A percentile compares a stretch with the other conserved stretches of the same genome.
These are phyloP conservation scores for Scleroderma bovista DNA, from an alignment of 768 basidiomycete genomes.

Conservation along the genomic window DNA sequence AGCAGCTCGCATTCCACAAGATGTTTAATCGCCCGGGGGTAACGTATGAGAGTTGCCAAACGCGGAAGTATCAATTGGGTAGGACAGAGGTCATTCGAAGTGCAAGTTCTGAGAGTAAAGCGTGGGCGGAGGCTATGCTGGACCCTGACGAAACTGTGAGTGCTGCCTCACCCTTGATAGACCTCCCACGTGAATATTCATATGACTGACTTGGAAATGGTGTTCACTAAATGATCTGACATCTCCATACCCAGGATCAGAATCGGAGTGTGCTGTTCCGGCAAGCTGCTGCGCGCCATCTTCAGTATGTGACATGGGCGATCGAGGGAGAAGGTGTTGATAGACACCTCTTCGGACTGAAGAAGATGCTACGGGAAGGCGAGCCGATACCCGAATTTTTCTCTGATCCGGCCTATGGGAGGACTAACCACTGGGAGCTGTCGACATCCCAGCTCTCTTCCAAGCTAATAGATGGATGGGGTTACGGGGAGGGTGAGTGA, in stretches of 20 bases:
- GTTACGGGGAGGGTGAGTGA: conserved; percentile 81
- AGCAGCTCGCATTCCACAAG: conserved; percentile 94
- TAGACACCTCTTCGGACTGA: conserved; percentile 91
- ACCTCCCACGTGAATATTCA: not conserved
- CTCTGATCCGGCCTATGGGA: conserved; percentile 60
- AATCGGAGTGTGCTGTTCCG: conserved; percentile 65
- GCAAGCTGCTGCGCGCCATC: conserved; percentile 73
- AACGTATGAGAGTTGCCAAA: conserved; percentile 93
- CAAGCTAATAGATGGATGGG: conserved; percentile 88
- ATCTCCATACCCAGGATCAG: conserved; percentile 35
- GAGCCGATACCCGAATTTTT: conserved; percentile 74
- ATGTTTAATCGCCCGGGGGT: conserved; percentile 69
- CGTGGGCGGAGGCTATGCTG: conserved; percentile 89
- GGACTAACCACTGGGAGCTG: conserved; percentile 86
- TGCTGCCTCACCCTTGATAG: conserved; percentile 4
- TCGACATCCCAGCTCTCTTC: conserved; percentile 85
- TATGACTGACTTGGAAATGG: not conserved
- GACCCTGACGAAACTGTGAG: conserved; percentile 45
- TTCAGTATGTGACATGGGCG: conserved; percentile 85
- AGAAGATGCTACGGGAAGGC: conserved; percentile 68
- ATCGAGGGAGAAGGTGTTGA: conserved; percentile 94
- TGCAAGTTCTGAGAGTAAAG: conserved; percentile 76
- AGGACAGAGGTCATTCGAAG: conserved; percentile 93
- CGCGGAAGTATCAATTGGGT: conserved; percentile 84
- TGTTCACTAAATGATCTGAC: not conserved